Evolutionary conservation across 2,329 filamentous ascomycete genomes (phyloP).

Genomic region (Xylariaceae sp.): DNA sequence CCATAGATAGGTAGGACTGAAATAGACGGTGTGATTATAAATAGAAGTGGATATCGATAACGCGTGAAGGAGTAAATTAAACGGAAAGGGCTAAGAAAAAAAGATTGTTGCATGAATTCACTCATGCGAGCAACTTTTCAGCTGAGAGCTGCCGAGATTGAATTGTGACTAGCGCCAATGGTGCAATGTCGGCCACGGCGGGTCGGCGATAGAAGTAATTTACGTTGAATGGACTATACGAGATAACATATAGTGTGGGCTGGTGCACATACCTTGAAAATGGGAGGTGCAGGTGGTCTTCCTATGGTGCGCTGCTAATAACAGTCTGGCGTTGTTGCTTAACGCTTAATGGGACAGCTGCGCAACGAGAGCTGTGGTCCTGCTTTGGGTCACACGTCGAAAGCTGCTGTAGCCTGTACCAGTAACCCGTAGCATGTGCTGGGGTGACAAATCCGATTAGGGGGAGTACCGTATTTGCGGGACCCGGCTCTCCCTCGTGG

Average conservation of each 20-base stretch:
- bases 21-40: conserved; percentile 38
- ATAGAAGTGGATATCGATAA: conserved; percentile 41
- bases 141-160: conserved; percentile 50
- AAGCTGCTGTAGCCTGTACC: no score
- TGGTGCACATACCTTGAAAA: conserved; percentile 15
- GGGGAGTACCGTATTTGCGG: conserved; percentile 16
- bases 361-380: no score
- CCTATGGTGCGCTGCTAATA: conserved; percentile 4
- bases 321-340: conserved; percentile 24
- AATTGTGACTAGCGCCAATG: conserved; percentile 38
- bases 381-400: conserved; percentile 28
- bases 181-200: conserved; percentile 9
- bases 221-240: no score
- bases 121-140: conserved; percentile 43
- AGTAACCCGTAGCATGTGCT: conserved; percentile 27
- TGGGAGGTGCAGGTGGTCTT: conserved; percentile 1
- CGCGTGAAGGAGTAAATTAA: conserved; percentile 33
- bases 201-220: not conserved
- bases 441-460: conserved; percentile 31
- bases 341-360: conserved; percentile 8
- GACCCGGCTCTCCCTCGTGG: conserved; percentile 36
- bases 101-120: conserved; percentile 42
- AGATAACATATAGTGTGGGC: not conserved
- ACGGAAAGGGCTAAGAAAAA: conserved; percentile 17
- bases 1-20: conserved; percentile 5